Conservation (phyloP, 2,329 filamentous ascomycete species). For the Westerdykella aurantiaca region DNA sequence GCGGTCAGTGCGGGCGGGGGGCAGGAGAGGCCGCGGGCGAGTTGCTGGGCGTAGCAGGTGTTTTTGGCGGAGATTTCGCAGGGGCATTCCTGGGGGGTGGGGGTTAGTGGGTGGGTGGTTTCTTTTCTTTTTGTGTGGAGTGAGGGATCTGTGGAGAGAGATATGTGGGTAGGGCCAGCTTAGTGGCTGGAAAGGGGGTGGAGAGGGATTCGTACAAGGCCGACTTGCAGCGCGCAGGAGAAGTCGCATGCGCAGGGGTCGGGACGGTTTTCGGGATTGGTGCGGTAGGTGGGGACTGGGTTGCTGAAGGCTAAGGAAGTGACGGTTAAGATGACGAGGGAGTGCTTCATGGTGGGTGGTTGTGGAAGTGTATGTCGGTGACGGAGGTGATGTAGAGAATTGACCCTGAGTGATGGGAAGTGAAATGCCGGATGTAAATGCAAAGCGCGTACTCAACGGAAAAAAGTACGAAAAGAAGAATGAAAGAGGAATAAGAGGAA, state of each 20-base stretch:
- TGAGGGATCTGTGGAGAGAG: no score
- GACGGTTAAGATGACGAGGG: conserved; percentile 1
- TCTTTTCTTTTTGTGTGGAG: no score
- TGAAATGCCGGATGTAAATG: no score
- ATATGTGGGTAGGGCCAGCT: no score
- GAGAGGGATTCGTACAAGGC: no score
- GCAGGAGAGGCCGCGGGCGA: background rate
- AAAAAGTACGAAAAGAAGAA: background rate
- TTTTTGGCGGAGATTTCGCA: conserved; percentile 1
- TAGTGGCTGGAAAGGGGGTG: background rate
- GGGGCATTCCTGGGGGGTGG: background rate
- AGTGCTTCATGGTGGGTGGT: conserved; percentile 1
- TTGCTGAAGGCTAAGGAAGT: no score
- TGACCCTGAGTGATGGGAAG: no score
- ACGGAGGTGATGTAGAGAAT: conserved; percentile 42
- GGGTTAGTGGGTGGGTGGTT: no score
- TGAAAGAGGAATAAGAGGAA: background rate
- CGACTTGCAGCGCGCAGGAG: no score
- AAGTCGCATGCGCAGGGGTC: no score
- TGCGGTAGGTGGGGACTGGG: no score
- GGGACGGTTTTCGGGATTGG: no score
- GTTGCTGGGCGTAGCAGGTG: background rate
- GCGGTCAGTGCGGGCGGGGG: background rate
- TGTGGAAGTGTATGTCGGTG: conserved; percentile 40
- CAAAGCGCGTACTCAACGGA: background rate